Evolutionary conservation across 208 protist species (phyloP), one percentile per base, ranked within the genome.

Genomic region (Acanthamoeba castellanii): DNA sequence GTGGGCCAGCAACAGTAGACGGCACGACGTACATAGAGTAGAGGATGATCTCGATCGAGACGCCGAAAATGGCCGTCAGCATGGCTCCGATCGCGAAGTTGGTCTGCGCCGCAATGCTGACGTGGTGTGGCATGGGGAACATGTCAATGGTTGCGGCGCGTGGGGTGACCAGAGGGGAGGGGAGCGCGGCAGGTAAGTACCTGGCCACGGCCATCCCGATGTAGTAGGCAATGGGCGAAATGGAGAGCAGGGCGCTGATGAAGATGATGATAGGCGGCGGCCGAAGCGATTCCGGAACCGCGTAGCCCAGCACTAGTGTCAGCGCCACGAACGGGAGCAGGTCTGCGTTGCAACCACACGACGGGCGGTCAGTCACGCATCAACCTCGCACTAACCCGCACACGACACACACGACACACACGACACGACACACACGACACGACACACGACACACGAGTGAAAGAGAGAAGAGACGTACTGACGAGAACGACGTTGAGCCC

Each of bases 41-140:
- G 42, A 98, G 70, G 68, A 98, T 97, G 66, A 98, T 93, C 55
- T 98, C 97, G 37, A 98, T 97, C 55, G 98, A 97, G 16, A 95
- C 97, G 34, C 97, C 97, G 95, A 98, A 98, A 78, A 96, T 98
- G 27, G 97, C 97, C 59, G 98, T 98, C 5, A 98, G 92, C 50
- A 98, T 42, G 22, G 97, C 97, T 66, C 97, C 97, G 20, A 98
- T 94, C 45, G 96, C 96, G 94, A 98, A 98, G 50, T 70, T 97
- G 61, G 96, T 98, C 85, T 98, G 97, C 18, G 97, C 97, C 3
- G 95, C 92, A 50, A 98, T 94, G 45, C 57, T 89, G 61, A 42
- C 30, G 4, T 37, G 32, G 0, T 13, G n/a, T 6, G 11, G 3
- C 7, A 70, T 16, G 61, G 25, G 13, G 25, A 74, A 18, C 27